These are phyloP conservation scores for Penicillium lividum DNA, from an alignment of 495 filamentous ascomycete genomes.

Conservation along the genomic window DNA sequence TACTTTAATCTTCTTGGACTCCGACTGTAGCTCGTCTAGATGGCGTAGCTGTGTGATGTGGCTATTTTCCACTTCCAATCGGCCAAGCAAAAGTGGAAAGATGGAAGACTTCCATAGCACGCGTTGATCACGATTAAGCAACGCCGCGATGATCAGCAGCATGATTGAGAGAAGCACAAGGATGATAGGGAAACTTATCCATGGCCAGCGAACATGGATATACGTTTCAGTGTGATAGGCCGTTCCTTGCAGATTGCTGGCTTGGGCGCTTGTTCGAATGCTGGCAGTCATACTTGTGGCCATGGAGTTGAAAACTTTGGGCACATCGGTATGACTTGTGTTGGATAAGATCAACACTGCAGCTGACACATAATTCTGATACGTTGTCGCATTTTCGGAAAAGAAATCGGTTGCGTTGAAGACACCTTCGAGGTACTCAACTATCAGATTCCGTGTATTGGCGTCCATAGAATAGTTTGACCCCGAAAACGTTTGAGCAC, in stretches of 20 bases:
- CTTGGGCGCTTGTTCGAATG: neutral
- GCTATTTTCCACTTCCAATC: too few species aligned
- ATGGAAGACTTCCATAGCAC: constrained; percentile 5
- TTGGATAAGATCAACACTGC: too few species aligned
- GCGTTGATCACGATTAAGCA: neutral
- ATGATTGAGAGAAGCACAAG: neutral
- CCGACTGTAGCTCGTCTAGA: too few species aligned
- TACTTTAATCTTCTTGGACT: too few species aligned
- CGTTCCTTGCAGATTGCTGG: neutral
- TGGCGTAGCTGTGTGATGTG: too few species aligned
- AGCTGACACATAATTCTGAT: too few species aligned
- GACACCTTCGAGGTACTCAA: neutral
- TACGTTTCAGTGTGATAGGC: neutral
- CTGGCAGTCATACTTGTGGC: constrained; percentile 10
- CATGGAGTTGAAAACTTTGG: neutral
- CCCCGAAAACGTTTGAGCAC: too few species aligned
- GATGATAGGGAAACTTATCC: constrained; percentile 8
- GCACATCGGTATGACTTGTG: neutral
- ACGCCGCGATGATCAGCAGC: neutral
- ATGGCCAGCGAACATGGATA: constrained; percentile 11
- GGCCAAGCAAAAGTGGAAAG: neutral
- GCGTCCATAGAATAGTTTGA: too few species aligned
- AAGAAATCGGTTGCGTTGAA: neutral
- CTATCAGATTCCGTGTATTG: too few species aligned
- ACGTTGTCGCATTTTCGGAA: too few species aligned